Evolutionary conservation across 768 basidiomycete species (phyloP).

Genomic region (Tulasnella sp.): DNA sequence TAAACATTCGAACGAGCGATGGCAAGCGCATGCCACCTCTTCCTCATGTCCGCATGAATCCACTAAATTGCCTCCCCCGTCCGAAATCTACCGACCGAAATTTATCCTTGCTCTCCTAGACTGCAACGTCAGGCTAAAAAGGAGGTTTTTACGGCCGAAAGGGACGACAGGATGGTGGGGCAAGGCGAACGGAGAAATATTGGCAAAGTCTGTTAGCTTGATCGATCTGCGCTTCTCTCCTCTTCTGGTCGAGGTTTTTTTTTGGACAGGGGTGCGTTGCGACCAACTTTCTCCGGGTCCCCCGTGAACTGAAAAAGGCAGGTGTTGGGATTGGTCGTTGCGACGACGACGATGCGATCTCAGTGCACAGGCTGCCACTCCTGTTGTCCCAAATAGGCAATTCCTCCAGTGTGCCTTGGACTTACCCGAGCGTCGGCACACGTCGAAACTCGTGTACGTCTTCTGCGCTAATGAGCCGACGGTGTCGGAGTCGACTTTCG

Average conservation of each 20-base stretch:
- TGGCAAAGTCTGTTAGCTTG: constrained; percentile 7
- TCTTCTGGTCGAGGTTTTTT: neutral
- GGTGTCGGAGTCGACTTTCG: neutral
- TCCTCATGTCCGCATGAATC: neutral
- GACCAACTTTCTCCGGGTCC: neutral
- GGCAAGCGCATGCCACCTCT: neutral
- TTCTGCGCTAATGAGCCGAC: constrained; percentile 7
- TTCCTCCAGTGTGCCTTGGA: neutral
- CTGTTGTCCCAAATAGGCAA: neutral
- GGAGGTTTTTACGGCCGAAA: neutral
- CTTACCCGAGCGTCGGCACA: constrained; percentile 6
- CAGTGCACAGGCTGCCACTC: neutral
- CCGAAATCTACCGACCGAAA: neutral
- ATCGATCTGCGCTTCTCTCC: constrained; percentile 5
- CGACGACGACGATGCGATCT: neutral
- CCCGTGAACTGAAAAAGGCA: neutral
- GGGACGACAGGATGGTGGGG: neutral
- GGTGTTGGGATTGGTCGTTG: neutral
- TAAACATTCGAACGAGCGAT: neutral
- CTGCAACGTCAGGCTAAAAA: neutral
- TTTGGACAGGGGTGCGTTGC: neutral
- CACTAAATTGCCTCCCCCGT: neutral
- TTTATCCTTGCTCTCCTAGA: neutral
- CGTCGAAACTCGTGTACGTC: neutral
- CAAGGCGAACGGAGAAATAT: neutral